Percentiles rank a stretch among this genome's conserved stretches.
These are phyloP conservation scores for Ascochyta rabiei DNA, from an alignment of 2,329 filamentous ascomycete genomes.

Conservation along the genomic window DNA sequence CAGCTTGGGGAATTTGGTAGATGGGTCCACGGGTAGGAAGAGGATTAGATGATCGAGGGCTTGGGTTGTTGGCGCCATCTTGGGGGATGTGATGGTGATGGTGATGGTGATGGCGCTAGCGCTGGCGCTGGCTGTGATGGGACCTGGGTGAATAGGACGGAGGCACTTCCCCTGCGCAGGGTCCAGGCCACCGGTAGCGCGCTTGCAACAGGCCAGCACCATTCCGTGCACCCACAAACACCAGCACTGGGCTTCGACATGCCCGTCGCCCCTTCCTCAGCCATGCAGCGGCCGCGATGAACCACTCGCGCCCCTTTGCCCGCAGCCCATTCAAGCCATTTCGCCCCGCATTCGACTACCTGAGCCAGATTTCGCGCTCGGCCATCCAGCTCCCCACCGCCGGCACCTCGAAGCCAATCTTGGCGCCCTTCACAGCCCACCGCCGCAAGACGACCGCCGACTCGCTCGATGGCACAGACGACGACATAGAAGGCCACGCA, in stretches of 20 bases:
- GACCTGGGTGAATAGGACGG: no score
- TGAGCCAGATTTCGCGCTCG: constrained; percentile 38
- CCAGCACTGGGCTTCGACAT: not conserved
- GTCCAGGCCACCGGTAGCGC: constrained; percentile 10
- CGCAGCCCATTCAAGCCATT: constrained; percentile 40
- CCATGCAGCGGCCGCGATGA: constrained; percentile 34
- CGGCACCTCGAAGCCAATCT: constrained; percentile 19
- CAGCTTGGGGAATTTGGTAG: constrained; percentile 46
- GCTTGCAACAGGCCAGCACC: constrained; percentile 7
- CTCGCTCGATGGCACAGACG: constrained; percentile 49
- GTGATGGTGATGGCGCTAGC: no score
- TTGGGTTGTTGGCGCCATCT: not conserved
- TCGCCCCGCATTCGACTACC: constrained; percentile 45
- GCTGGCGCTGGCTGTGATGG: no score
- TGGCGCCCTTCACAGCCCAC: constrained; percentile 8
- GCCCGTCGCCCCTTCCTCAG: constrained; percentile 6
- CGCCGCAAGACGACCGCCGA: constrained; percentile 44
- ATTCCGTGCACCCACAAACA: constrained; percentile 5
- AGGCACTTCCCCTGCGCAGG: constrained; percentile 10
- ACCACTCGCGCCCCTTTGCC: constrained; percentile 42
- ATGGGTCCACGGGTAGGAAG: constrained; percentile 63
- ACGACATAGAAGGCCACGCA: constrained; percentile 43
- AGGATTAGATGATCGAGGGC: constrained; percentile 69
- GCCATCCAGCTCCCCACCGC: constrained; percentile 23
- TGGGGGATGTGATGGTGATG: no score